Evolutionary conservation across 148 eudicot genomes (phyloP), one percentile per base, ranked within the genome.

Genomic region (Euryodendron excelsum): DNA sequence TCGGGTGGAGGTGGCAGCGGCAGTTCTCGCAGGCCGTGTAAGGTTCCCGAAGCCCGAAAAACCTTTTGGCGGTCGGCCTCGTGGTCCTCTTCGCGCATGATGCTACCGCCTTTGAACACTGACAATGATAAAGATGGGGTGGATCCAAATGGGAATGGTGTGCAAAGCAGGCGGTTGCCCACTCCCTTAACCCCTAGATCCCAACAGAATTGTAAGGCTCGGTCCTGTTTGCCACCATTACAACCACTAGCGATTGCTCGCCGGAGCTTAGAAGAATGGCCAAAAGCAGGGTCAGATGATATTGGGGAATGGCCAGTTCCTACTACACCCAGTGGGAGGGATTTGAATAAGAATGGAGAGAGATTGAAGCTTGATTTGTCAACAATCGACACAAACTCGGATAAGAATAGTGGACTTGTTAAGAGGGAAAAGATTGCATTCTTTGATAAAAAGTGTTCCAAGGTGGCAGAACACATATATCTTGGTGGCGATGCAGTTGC

Each of bases 241-340:
- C 97, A 89, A 77, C 97, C 97, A 13, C 82, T 93, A 59, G 80
- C 92, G 5, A 89, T 93, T 80, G 86, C 97, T 80, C 87, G 97
- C 4, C 84, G 95, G 80, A 93, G 94, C 84, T 88, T 91, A 74
- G 97, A 93, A 60, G 97, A 91, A 77, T 93, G 95, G 97, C 97
- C 97, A n/a, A 93, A 87, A 82, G 91, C 95, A 1, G 92, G 97
- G 44, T 91, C 93, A 0, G 97, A 93, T 83, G 97, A 93, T 85
- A 78, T 93, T 73, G 97, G 95, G 23, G 97, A 91, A 80, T 93
- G 97, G 97, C 97, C 91, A 0, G 86, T 88, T 25, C 92, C 95
- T 45, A 80, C 73, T 25, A 93, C 97, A 4, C 93, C 97, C 0
- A 79, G 94, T 69, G 94, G 87, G 62, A 87, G 88, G 67, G 91